Conservation (phyloP, 257 asterid species). For the Solanum paucissectum region DNA sequence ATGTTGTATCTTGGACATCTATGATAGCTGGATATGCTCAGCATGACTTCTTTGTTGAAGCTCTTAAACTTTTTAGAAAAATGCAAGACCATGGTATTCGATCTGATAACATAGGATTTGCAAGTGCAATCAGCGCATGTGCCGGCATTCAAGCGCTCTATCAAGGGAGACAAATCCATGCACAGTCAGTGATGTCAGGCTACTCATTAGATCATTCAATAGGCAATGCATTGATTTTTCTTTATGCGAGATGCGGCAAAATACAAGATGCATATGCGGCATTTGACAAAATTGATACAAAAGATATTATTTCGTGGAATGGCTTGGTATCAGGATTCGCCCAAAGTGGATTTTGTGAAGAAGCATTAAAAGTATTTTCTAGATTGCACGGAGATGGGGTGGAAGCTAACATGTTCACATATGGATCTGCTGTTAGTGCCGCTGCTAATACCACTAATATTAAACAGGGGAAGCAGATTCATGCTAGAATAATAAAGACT, state of each 20-base stretch:
- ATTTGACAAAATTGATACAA: constrained; percentile 40
- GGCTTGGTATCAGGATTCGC: constrained; percentile 82
- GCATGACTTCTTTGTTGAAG: constrained; percentile 50
- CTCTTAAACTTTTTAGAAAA: constrained; percentile 51
- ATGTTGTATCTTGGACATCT: constrained; percentile 80
- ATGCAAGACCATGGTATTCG: constrained; percentile 55
- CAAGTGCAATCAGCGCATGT: constrained; percentile 77
- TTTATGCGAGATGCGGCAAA: constrained; percentile 79
- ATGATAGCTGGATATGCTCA: constrained; percentile 76
- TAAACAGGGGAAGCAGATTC: constrained; percentile 64
- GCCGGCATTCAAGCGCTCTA: constrained; percentile 67
- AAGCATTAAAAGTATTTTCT: constrained; percentile 54
- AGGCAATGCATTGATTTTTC: constrained; percentile 65
- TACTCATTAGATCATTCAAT: constrained; percentile 58
- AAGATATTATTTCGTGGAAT: constrained; percentile 67
- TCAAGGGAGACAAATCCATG: constrained; percentile 74
- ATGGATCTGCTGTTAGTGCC: constrained; percentile 79
- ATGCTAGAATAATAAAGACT: constrained; percentile 46
- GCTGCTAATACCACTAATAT: constrained; percentile 59
- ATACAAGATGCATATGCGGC: constrained; percentile 41
- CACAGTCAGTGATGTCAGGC: constrained; percentile 54
- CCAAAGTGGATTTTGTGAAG: constrained; percentile 67
- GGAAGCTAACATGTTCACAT: constrained; percentile 67
- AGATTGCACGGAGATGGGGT: constrained; percentile 54
- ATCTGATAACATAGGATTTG: constrained; percentile 75